Conservation (phyloP, 257 asterid species). For the Solanum piurae region DNA sequence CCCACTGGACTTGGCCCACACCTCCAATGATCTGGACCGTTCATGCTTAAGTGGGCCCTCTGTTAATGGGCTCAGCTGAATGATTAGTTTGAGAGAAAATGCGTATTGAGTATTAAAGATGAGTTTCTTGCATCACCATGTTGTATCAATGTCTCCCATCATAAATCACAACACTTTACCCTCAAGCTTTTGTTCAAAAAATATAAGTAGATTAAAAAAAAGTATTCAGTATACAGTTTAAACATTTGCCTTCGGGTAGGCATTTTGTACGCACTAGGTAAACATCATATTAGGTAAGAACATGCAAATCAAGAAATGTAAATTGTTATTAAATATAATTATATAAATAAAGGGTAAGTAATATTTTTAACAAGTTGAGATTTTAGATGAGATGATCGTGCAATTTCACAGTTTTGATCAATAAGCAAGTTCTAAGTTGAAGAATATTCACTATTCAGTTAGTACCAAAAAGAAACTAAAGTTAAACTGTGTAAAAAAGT, state of each 20-base stretch:
- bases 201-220: neutral
- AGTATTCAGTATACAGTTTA: neutral
- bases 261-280: too few species aligned
- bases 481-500: neutral
- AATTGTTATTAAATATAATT: neutral
- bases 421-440: too few species aligned
- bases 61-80: constrained; percentile 39
- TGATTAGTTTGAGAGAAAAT: constrained; percentile 13
- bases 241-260: neutral
- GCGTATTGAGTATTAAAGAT: neutral
- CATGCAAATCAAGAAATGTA: too few species aligned
- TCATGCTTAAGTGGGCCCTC: constrained; percentile 33
- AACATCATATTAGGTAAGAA: neutral
- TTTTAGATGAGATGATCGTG: too few species aligned
- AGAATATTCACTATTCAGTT: neutral
- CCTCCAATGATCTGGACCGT: constrained; percentile 31
- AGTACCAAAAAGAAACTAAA: neutral
- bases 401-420: too few species aligned
- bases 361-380: neutral
- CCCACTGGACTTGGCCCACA: constrained; percentile 37
- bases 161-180: neutral
- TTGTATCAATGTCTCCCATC: constrained; percentile 2
- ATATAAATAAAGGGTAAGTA: neutral
- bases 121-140: neutral
- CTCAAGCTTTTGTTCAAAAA: neutral